Base-by-base conservation (phyloP, 1,284 basidiomycete species). In the Coniferiporia weirii region DNA sequence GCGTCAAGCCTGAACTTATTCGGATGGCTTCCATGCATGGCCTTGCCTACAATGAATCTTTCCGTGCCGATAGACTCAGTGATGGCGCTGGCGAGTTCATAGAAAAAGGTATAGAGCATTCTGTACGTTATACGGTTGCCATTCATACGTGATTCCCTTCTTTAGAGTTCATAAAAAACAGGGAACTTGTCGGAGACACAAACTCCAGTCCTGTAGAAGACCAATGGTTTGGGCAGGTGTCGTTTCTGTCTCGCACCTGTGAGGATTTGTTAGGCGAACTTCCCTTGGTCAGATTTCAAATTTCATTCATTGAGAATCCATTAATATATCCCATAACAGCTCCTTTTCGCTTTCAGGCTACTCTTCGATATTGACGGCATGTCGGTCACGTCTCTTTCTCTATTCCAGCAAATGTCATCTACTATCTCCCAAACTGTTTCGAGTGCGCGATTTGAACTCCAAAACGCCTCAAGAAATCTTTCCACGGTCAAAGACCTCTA, bases 401-500 rank as follows among this genome's bases (percentile, higher is more conserved):
- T 53, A 4, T 12, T 53, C 9, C 34, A 53, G 19, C 52, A 43
- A n/a, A 43, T 36, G 12, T 36, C 52, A 6, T 17, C 38, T 10
- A 32, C 52, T 8, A 43, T 53, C 20, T 17, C 17, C 2, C 17
- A 17, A 17, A 53, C 52, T 7, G 38, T 53, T n/a, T 12, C 34
- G 4, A 20, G 35, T 17, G n/a, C 43, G n/a, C 19, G 15, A 19
- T 47, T n/a, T 19, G 15, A 47, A 22, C 13, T 47, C 9, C 9
- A 13, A 10, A 19, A 47, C n/a, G 13, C 19, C 17, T 47, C n/a
- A 3, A 47, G 20, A 10, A 47, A 49, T 15, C 27, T 64, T 9
- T 53, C 57, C 10, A 17, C 32, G 15, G 38, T 63, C 22, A 61
- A 48, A 38, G 49, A 56, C 38, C n/a, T 64, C 43, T 64, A 60